Conservation (phyloP, 176 grass and related monocot species). For the Pharus latifolius region DNA sequence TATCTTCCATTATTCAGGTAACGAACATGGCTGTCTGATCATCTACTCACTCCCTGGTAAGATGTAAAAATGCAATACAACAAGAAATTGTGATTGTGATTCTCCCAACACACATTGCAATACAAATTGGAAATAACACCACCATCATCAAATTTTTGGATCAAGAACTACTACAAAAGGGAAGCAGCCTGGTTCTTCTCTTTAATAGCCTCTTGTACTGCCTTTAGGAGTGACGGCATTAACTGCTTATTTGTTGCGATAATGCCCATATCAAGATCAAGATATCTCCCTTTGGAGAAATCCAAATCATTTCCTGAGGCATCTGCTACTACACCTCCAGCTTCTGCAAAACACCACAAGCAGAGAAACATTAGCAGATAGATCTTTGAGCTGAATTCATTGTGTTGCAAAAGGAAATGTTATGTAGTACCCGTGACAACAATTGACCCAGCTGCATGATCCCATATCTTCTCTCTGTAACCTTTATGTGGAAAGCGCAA, state of each 20-base stretch:
- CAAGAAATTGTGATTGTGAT: neutral
- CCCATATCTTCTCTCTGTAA: constrained; percentile 97
- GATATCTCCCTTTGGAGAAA: constrained; percentile 82
- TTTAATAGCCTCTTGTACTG: constrained; percentile 57
- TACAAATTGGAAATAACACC: neutral
- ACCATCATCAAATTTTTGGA: neutral
- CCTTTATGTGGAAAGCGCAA: constrained; percentile 85
- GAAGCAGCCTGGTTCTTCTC: constrained; percentile 52
- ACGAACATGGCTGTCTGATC: neutral
- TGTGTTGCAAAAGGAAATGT: neutral
- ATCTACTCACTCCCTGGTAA: neutral
- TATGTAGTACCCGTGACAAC: constrained; percentile 61
- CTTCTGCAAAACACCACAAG: constrained; percentile 42
- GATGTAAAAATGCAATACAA: neutral
- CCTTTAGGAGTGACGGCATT: constrained; percentile 63
- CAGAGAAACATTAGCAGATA: neutral
- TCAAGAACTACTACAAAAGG: constrained; percentile 29
- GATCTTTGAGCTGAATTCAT: neutral
- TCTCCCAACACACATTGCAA: neutral
- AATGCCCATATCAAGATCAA: constrained; percentile 87
- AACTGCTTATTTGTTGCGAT: constrained; percentile 70
- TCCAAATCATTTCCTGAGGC: constrained; percentile 78
- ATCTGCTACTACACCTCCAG: constrained; percentile 87
- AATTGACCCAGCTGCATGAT: constrained; percentile 92
- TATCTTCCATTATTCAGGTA: neutral